phyloP scores from a whole-genome alignment of 768 basidiomycete species.

The Phaeolepiota aurea region DNA sequence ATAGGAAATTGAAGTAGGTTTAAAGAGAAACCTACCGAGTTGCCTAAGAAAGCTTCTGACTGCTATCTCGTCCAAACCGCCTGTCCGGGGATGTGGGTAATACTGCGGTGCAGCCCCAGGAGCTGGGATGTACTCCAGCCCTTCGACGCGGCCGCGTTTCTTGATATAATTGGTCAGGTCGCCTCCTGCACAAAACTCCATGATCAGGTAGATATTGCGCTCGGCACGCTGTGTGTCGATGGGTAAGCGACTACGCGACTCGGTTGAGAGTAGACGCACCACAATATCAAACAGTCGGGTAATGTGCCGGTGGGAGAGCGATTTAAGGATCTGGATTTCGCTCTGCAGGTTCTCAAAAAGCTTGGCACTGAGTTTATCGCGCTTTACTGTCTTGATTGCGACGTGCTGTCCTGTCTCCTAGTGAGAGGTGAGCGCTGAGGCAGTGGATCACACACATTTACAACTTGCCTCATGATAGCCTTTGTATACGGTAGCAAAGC shows the following conservation, averaged over 20 bases:
- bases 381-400: conserved; percentile 92
- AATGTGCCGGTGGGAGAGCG: conserved; percentile 86
- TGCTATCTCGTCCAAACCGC: conserved; percentile 85
- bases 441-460: background rate
- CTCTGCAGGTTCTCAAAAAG: conserved; percentile 96
- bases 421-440: background rate
- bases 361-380: conserved; percentile 82
- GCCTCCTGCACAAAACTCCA: conserved; percentile 95
- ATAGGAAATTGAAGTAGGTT: background rate
- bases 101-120: conserved; percentile 68
- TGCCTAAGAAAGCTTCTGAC: conserved; percentile 91
- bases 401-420: conserved; percentile 75
- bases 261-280: conserved; percentile 30
- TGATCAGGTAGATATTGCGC: conserved; percentile 85
- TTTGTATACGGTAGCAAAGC: conserved; percentile 94
- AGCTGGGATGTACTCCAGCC: conserved; percentile 71
- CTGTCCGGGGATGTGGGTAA: conserved; percentile 86
- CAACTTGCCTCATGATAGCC: conserved; percentile 80
- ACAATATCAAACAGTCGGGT: conserved; percentile 91
- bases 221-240: conserved; percentile 75
- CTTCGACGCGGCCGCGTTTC: conserved; percentile 90
- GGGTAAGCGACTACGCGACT: no score
- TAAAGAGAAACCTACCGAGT: conserved; percentile 45
- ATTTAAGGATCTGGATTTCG: conserved; percentile 95
- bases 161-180: conserved; percentile 97